Evolutionary conservation across 345 rosid species (phyloP), one percentile per base, ranked within the genome.

Genomic region (Erucastrum elatum): DNA sequence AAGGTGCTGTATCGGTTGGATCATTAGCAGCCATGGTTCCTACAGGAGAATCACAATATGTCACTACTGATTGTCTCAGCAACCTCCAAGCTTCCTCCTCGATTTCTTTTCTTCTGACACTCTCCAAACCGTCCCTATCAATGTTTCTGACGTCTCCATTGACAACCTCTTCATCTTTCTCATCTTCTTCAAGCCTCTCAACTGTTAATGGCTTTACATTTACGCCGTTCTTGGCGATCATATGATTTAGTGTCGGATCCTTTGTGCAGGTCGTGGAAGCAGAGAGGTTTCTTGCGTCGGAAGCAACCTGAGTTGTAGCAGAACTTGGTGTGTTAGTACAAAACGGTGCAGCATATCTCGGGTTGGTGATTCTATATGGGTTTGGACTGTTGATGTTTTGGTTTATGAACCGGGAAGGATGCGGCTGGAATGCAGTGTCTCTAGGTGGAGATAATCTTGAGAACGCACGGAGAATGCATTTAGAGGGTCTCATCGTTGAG

Each of bases 21-120:
- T 92, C 98, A 70, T 87, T 90, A 66, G 98, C 96, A 81, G 98
- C 97, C 82, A 94, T 85, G 1, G 97, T 94, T 83, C 98, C 98
- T 66, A 92, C 76, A 4, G 98, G 97, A 55, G 87, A 85, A 59
- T 92, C 88, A 60, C 94, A 92, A 59, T 92, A 92, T 70, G 85
- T 82, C 65, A 92, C 97, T 61, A 94, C 77, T 56, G 98, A 90
- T 8, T 86, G 86, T 8, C 85, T 86, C 66, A 94, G 77, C 64
- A 92, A 85, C 41, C 87, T 88, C 98, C 98, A 94, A 2, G 98
- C 98, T 82, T 94, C 97, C 55, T 94, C 90, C 83, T 92, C 92
- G 58, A 33, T 11, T 35, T 81, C 64, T 29, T 64, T 44, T 8
- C 41, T 15, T 61, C 84, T 87, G 74, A 75, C 66, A 33, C 75